Conservation (phyloP, 1,284 basidiomycete species). For the Moesziomyces aphidis region DNA sequence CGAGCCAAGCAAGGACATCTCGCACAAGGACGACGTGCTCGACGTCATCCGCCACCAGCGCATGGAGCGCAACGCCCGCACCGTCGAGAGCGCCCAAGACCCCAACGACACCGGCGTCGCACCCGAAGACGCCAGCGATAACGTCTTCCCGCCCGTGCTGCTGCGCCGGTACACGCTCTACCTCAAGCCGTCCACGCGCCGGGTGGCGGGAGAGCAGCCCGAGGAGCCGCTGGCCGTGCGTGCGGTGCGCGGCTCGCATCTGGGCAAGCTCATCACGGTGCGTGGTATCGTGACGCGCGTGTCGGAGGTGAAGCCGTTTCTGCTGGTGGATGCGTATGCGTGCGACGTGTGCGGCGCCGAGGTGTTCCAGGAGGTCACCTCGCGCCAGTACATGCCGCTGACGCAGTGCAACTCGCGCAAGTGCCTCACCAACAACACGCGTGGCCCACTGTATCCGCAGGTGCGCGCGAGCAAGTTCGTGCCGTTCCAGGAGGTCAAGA, state of each 20-base stretch:
- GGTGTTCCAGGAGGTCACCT: conserved; percentile 97
- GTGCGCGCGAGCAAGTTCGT: conserved; percentile 96
- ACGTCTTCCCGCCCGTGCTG: conserved; percentile 78
- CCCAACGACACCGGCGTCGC: conserved; percentile 31
- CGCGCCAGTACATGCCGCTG: conserved; percentile 90
- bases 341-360: conserved; percentile 98
- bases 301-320: conserved; percentile 96
- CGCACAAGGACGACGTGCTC: conserved; percentile 72
- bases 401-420: conserved; percentile 77
- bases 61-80: conserved; percentile 83
- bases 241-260: conserved; percentile 83
- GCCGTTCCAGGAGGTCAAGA: conserved; percentile 98
- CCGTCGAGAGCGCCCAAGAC: conserved; percentile 70
- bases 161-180: conserved; percentile 95
- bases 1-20: conserved; percentile 84
- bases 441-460: conserved; percentile 95
- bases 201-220: background rate
- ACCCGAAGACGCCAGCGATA: conserved; percentile 41
- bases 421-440: conserved; percentile 88
- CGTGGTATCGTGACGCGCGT: conserved; percentile 98
- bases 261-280: conserved; percentile 93
- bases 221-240: conserved; percentile 81
- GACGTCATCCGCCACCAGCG: conserved; percentile 77
- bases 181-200: conserved; percentile 81
- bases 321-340: conserved; percentile 97